A percentile compares a stretch with the other conserved stretches of the same genome.
phyloP scores from a whole-genome alignment of 2,329 filamentous ascomycete species.

The Fusarium pseudoanthophilum region DNA sequence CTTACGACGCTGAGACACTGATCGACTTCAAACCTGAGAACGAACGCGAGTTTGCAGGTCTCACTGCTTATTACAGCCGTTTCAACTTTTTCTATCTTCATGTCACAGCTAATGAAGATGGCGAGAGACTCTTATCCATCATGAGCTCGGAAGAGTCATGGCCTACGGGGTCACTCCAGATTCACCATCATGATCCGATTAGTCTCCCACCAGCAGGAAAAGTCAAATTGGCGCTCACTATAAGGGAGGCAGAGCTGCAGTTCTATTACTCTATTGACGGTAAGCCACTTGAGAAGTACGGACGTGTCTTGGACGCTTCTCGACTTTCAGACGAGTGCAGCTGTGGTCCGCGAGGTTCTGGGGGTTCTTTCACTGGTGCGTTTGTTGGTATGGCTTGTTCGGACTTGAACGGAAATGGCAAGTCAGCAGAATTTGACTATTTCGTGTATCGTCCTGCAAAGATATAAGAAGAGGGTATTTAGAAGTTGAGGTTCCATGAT shows the following conservation, averaged over 20 bases:
- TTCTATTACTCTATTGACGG: slow-evolving; percentile 65
- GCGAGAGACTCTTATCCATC: slow-evolving; percentile 66
- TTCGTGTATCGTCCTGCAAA: slow-evolving; percentile 45
- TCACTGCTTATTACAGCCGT: slow-evolving; percentile 71
- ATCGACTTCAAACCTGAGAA: slow-evolving; percentile 64
- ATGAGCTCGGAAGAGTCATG: slow-evolving; percentile 66
- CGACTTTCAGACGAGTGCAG: slow-evolving; percentile 68
- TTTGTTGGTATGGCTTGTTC: slow-evolving; percentile 67
- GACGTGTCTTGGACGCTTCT: slow-evolving; percentile 66
- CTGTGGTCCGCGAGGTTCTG: slow-evolving; percentile 64
- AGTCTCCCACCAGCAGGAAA: slow-evolving; percentile 64
- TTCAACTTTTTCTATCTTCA: slow-evolving; percentile 73
- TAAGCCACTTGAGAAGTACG: slow-evolving; percentile 58
- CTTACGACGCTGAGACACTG: slow-evolving; percentile 68
- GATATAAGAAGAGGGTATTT: no score
- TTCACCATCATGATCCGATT: slow-evolving; percentile 56
- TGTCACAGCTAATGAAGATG: slow-evolving; percentile 65
- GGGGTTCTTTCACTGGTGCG: slow-evolving; percentile 71
- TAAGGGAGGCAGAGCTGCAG: slow-evolving; percentile 64
- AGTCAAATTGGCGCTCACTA: slow-evolving; percentile 60
- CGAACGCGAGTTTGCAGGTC: slow-evolving; percentile 68
- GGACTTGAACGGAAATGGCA: slow-evolving; percentile 62
- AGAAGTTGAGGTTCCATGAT: not conserved
- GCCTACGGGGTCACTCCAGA: slow-evolving; percentile 60
- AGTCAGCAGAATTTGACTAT: slow-evolving; percentile 60